phyloP scores from a whole-genome alignment of 441 rosid genomes.

The Cnidoscolus chayamansa region DNA sequence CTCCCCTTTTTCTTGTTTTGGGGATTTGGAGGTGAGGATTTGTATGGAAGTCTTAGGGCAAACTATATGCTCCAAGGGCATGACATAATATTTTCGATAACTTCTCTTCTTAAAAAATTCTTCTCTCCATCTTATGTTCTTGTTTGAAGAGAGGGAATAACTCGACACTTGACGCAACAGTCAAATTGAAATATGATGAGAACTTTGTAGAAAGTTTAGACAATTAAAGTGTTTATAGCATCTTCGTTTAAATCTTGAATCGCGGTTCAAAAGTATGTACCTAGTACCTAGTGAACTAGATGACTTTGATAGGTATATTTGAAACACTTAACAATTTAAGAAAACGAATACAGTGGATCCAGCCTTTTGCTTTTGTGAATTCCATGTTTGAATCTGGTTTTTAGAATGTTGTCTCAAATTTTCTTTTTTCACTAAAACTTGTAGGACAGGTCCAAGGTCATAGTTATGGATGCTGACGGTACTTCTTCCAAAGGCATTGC shows the following conservation, averaged over 20 bases:
- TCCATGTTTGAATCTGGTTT: slow-evolving; percentile 1
- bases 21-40: neutral
- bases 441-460: slow-evolving; percentile 97
- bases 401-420: slow-evolving; percentile 32
- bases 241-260: neutral
- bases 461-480: slow-evolving; percentile 94
- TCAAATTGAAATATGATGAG: neutral
- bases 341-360: neutral
- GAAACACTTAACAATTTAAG: neutral
- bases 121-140: neutral
- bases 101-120: neutral
- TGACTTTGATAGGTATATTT: neutral
- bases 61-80: slow-evolving; percentile 6
- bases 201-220: neutral
- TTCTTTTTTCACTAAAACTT: slow-evolving; percentile 37
- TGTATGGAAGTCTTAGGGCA: neutral
- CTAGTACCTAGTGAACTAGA: neutral
- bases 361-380: neutral
- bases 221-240: neutral
- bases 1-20: neutral
- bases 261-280: neutral
- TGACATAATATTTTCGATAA: neutral
- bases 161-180: neutral
- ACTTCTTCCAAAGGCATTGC: slow-evolving; percentile 80
- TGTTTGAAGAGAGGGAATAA: slow-evolving; percentile 5